Percentiles rank a stretch among this genome's conserved stretches.
Conservation (phyloP, 257 asterid genomes). For the Penstemon barbatus region DNA sequence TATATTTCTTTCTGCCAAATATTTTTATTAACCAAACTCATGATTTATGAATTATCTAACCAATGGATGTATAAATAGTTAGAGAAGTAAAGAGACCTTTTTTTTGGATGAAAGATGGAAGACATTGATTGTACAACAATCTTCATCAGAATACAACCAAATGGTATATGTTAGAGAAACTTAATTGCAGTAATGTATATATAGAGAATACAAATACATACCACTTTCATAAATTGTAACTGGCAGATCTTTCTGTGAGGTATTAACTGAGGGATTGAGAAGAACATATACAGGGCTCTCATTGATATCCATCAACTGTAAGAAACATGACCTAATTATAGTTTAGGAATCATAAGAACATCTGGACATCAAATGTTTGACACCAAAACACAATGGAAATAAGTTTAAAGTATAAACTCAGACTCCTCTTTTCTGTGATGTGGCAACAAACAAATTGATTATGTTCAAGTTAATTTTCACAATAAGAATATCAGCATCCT, state of each 20-base stretch:
- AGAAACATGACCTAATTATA: slow-evolving; percentile 12
- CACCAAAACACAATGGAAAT: not conserved
- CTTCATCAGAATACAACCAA: not conserved
- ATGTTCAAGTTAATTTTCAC: not conserved
- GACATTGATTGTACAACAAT: not conserved
- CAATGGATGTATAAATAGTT: no score
- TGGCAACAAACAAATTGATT: slow-evolving; percentile 1
- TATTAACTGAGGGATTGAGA: slow-evolving; percentile 90
- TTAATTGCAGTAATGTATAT: slow-evolving; percentile 8
- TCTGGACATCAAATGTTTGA: not conserved
- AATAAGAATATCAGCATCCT: no score
- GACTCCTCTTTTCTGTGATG: not conserved
- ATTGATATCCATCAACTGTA: slow-evolving; percentile 91
- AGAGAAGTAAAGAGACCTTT: no score
- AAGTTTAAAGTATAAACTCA: not conserved
- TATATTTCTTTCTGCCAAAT: no score
- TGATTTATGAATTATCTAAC: no score
- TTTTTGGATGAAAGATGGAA: no score
- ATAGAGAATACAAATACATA: slow-evolving; percentile 36
- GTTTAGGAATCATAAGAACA: slow-evolving; percentile 10
- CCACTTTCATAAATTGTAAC: slow-evolving; percentile 89
- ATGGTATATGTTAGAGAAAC: no score
- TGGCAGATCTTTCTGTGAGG: slow-evolving; percentile 91
- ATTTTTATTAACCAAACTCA: no score
- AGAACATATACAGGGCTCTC: slow-evolving; percentile 92